A percentile compares a stretch with the other conserved stretches of the same genome.
phyloP scores from a whole-genome alignment of 148 eudicot genomes.

The Fallopia convolvulus region DNA sequence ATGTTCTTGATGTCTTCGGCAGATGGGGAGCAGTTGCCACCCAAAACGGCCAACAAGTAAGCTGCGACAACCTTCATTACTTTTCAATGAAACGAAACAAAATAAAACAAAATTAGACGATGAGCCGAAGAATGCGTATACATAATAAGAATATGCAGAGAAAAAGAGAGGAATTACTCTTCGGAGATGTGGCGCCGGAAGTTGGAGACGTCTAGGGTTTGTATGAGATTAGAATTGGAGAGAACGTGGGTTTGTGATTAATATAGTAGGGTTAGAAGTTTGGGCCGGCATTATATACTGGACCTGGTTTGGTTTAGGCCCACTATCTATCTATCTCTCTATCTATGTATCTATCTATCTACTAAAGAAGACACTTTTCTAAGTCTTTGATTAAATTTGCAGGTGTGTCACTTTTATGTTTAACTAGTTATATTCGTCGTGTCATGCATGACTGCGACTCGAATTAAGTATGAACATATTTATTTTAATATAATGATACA shows the following conservation, averaged over 20 bases:
- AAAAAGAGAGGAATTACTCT: background rate
- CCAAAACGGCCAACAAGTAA: constrained; percentile 77
- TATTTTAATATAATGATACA: too few species aligned
- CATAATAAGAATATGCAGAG: background rate
- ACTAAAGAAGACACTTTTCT: too few species aligned
- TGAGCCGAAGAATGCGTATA: background rate
- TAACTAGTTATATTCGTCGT: too few species aligned
- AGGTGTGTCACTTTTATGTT: too few species aligned
- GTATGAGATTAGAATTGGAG: background rate
- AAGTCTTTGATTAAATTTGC: too few species aligned
- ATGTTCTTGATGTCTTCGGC: constrained; percentile 45
- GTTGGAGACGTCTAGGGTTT: background rate
- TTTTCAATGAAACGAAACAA: constrained; percentile 1
- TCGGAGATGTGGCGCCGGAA: background rate
- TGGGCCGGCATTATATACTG: background rate
- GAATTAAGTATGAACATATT: too few species aligned
- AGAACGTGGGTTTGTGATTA: too few species aligned
- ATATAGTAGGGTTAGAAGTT: background rate
- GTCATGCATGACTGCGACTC: too few species aligned
- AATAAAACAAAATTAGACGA: background rate
- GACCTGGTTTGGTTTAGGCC: too few species aligned
- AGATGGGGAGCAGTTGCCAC: constrained; percentile 53
- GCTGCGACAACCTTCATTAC: constrained; percentile 71
- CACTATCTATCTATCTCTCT: too few species aligned
- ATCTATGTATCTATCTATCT: too few species aligned